Conservation (phyloP, 306 rosid species). For the Fragaria vesca region DNA sequence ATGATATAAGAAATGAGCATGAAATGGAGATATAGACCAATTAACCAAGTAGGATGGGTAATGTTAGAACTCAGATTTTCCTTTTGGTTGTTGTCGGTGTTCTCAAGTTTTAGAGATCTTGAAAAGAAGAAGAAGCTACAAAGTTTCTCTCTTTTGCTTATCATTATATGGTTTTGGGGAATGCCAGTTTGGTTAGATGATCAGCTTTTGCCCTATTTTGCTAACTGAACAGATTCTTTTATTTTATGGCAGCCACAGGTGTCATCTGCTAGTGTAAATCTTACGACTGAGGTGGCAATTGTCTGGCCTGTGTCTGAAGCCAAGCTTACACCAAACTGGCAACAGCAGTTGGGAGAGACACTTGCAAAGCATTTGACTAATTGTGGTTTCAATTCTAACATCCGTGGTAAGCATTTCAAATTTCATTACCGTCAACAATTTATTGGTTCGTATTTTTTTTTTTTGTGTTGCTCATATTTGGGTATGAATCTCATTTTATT, state of each 20-base stretch:
- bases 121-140: too few relatives aligned
- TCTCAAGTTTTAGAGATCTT: not conserved
- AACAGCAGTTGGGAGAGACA: constrained; percentile 61
- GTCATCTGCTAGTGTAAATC: constrained; percentile 80
- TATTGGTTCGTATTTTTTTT: not conserved
- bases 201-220: not conserved
- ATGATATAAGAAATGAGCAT: not conserved
- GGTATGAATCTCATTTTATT: not conserved
- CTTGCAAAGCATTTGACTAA: constrained; percentile 82
- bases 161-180: not conserved
- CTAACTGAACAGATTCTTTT: constrained; percentile 20
- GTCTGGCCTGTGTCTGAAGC: constrained; percentile 64
- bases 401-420: constrained; percentile 54
- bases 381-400: constrained; percentile 76
- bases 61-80: not conserved
- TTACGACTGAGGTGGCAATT: constrained; percentile 68
- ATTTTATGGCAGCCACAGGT: constrained; percentile 70
- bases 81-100: not conserved
- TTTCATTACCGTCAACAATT: not conserved
- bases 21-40: not conserved
- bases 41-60: not conserved
- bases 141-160: not conserved
- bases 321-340: constrained; percentile 54
- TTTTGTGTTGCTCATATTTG: not conserved
- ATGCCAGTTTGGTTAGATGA: not conserved